A percentile compares a stretch with the other conserved stretches of the same genome.
Conservation (phyloP, 139 green algal genomes). For the Asterochloris sp. region DNA sequence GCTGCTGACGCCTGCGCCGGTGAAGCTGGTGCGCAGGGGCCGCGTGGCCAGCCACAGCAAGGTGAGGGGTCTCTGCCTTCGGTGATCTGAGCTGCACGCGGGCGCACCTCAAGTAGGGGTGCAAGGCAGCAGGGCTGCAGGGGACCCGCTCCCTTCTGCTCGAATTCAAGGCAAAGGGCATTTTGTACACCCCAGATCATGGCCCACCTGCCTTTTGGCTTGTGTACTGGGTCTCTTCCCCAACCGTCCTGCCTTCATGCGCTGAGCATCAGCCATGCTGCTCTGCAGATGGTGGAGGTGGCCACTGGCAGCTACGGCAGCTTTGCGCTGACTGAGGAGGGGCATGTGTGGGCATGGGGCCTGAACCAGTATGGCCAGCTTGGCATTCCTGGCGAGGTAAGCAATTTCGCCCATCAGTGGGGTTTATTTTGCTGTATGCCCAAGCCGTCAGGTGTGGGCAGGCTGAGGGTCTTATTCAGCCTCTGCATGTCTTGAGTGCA, state of each 20-base stretch:
- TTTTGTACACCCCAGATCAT: not conserved
- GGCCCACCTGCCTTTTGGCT: too few species aligned
- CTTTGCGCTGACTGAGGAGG: slow-evolving; percentile 58
- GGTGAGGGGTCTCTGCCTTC: not conserved
- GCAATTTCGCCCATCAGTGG: not conserved
- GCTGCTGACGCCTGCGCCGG: not conserved
- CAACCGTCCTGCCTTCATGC: too few species aligned
- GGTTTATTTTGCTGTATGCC: too few species aligned
- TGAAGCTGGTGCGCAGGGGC: not conserved
- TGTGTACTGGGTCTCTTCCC: too few species aligned
- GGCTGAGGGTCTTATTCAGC: too few species aligned
- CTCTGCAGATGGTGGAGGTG: slow-evolving; percentile 42
- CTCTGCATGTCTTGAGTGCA: too few species aligned
- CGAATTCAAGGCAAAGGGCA: not conserved
- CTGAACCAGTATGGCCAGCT: slow-evolving; percentile 94
- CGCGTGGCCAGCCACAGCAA: not conserved
- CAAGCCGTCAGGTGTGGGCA: too few species aligned
- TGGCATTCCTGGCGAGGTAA: slow-evolving; percentile 34
- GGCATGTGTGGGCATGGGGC: slow-evolving; percentile 68
- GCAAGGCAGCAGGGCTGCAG: too few species aligned
- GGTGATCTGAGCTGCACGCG: too few species aligned
- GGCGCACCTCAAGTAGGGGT: too few species aligned
- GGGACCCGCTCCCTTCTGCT: slow-evolving; percentile 26
- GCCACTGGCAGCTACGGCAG: slow-evolving; percentile 63
- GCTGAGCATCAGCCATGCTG: too few species aligned